phyloP scores from a whole-genome alignment of 73 alveolate genomes.

The Stentor roeselii region DNA sequence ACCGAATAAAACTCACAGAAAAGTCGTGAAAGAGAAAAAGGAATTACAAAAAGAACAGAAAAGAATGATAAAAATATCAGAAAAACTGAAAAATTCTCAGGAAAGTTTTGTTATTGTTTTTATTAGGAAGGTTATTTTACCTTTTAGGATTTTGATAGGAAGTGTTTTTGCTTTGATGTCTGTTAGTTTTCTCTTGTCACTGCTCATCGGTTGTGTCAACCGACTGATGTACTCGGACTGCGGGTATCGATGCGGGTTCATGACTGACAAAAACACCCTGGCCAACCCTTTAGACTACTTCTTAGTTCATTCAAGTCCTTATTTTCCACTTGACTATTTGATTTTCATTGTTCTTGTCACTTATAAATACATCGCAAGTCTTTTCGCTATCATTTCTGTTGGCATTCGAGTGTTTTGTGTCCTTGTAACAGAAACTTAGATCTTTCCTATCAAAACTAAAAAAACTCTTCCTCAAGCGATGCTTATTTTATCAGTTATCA shows the following conservation, averaged over 20 bases:
- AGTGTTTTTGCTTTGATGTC: slow-evolving; percentile 33
- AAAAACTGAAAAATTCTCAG: slow-evolving; percentile 25
- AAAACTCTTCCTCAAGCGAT: slow-evolving; percentile 59
- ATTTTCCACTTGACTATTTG: slow-evolving; percentile 52
- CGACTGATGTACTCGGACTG: slow-evolving; percentile 48
- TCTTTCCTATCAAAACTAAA: slow-evolving; percentile 46
- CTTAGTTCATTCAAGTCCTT: slow-evolving; percentile 32
- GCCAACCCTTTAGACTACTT: slow-evolving; percentile 52
- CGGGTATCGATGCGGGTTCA: slow-evolving; percentile 62
- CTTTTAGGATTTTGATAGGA: slow-evolving; percentile 62
- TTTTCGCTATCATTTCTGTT: slow-evolving; percentile 45
- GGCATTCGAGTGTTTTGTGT: slow-evolving; percentile 51
- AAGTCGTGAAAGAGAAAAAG: slow-evolving; percentile 35
- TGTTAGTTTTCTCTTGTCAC: slow-evolving; percentile 26
- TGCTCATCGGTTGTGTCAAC: slow-evolving; percentile 38
- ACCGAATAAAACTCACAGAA: slow-evolving; percentile 37
- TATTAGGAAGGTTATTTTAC: slow-evolving; percentile 41
- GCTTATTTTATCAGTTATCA: slow-evolving; percentile 40
- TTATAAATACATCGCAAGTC: slow-evolving; percentile 40
- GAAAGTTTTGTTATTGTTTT: slow-evolving; percentile 23
- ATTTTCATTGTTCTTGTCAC: slow-evolving; percentile 35
- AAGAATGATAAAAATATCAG: background rate
- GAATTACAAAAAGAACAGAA: slow-evolving; percentile 48
- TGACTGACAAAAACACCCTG: slow-evolving; percentile 30
- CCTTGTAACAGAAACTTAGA: slow-evolving; percentile 29